Evolutionary conservation across 345 rosid species (phyloP).

Genomic region (Syzygium aqueum): DNA sequence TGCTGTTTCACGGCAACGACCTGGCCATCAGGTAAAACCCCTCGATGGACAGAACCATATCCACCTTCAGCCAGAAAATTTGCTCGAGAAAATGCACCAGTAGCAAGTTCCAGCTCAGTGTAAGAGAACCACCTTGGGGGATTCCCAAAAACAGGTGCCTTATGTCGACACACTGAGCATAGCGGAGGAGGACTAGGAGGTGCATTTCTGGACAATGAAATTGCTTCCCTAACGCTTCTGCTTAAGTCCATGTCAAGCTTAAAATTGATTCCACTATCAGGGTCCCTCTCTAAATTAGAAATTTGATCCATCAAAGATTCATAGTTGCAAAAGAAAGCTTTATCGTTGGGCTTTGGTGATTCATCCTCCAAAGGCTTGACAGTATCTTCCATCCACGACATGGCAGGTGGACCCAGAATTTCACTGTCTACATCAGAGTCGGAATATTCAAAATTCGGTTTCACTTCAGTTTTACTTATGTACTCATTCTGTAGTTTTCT

Average conservation of each 20-base stretch:
- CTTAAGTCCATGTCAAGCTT: constrained; percentile 47
- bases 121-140: constrained; percentile 96
- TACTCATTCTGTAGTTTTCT: constrained; percentile 48
- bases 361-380: constrained; percentile 24
- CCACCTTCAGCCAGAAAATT: constrained; percentile 99
- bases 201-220: constrained; percentile 63
- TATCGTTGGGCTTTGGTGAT: constrained; percentile 26
- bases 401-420: constrained; percentile 36
- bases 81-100: constrained; percentile 64
- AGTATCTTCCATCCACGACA: constrained; percentile 41
- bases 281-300: constrained; percentile 41
- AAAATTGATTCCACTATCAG: constrained; percentile 31
- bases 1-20: constrained; percentile 94
- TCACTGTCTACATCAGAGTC: constrained; percentile 67
- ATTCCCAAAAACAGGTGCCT: constrained; percentile 85
- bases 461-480: constrained; percentile 31
- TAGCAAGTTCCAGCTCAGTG: constrained; percentile 74
- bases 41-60: constrained; percentile 91
- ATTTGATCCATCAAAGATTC: constrained; percentile 38
- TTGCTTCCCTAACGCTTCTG: constrained; percentile 80
- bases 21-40: constrained; percentile 72
- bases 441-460: constrained; percentile 35
- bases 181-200: constrained; percentile 95
- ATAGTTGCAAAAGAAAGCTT: constrained; percentile 28
- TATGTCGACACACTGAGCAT: constrained; percentile 90